Evolutionary conservation across 2,329 filamentous ascomycete genomes (phyloP).

Genomic region (Trichocomaceae sp.): DNA sequence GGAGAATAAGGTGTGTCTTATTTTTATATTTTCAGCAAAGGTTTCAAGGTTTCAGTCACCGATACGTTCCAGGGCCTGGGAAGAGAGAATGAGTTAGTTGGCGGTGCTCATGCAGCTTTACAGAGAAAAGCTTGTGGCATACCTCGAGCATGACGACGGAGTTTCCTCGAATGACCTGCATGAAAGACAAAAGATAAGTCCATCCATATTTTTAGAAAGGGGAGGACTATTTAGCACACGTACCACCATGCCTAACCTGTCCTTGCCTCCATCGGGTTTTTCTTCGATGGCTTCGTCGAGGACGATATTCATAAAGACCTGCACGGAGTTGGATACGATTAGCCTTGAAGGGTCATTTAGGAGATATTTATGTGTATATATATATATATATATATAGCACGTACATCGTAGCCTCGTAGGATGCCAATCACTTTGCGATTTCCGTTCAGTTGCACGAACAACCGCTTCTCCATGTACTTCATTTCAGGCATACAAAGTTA

Average conservation of each 20-base stretch:
- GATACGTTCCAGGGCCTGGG: conserved; percentile 38
- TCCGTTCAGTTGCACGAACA: conserved; percentile 96
- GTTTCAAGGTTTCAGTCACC: conserved; percentile 29
- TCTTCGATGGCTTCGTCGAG: conserved; percentile 95
- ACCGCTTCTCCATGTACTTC: conserved; percentile 97
- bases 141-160: conserved; percentile 96
- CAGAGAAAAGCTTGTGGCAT: conserved; percentile 7
- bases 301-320: conserved; percentile 98
- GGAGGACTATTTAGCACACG: too few relatives aligned
- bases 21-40: background rate
- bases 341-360: too few relatives aligned
- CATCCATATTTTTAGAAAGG: background rate
- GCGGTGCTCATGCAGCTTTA: background rate
- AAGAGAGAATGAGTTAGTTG: background rate
- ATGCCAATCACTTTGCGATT: conserved; percentile 95
- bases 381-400: too few relatives aligned
- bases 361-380: too few relatives aligned
- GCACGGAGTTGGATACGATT: background rate
- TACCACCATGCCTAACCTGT: conserved; percentile 86
- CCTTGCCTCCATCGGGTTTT: conserved; percentile 85
- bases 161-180: conserved; percentile 87
- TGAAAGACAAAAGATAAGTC: background rate
- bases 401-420: conserved; percentile 90
- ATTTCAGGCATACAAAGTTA: conserved; percentile 11
- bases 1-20: background rate